These are phyloP conservation scores for Alternaria solani DNA, from an alignment of 2,329 filamentous ascomycete species.

Conservation along the genomic window DNA sequence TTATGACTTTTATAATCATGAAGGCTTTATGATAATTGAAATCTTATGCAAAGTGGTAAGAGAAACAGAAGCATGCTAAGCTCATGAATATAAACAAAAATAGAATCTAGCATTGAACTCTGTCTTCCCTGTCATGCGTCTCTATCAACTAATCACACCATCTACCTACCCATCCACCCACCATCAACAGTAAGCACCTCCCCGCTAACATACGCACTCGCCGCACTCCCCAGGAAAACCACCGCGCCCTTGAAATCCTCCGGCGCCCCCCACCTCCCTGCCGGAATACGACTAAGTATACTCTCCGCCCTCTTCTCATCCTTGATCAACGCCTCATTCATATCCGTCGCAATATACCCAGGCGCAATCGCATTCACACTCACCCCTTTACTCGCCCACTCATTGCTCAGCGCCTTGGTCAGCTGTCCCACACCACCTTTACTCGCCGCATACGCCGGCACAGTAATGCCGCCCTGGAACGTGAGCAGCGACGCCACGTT, in stretches of 20 bases:
- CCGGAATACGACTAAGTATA: slow-evolving; percentile 83
- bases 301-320: slow-evolving; percentile 73
- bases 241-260: slow-evolving; percentile 88
- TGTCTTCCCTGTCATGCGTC: neutral
- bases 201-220: slow-evolving; percentile 82
- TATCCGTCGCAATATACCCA: slow-evolving; percentile 91
- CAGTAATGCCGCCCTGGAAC: slow-evolving; percentile 87
- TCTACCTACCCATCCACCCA: slow-evolving; percentile 87
- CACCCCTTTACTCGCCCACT: slow-evolving; percentile 82
- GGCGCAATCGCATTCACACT: slow-evolving; percentile 90
- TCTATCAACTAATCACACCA: neutral
- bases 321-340: slow-evolving; percentile 84
- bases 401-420: slow-evolving; percentile 85
- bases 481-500: slow-evolving; percentile 83
- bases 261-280: slow-evolving; percentile 80
- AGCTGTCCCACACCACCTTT: slow-evolving; percentile 87
- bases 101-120: neutral
- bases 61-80: neutral
- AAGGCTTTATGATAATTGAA: neutral
- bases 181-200: slow-evolving; percentile 86
- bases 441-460: slow-evolving; percentile 85
- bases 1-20: neutral
- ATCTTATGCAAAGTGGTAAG: neutral
- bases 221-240: slow-evolving; percentile 78
- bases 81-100: neutral